phyloP scores from a whole-genome alignment of 352 stramenopile species.

The Pythium monospermum region DNA sequence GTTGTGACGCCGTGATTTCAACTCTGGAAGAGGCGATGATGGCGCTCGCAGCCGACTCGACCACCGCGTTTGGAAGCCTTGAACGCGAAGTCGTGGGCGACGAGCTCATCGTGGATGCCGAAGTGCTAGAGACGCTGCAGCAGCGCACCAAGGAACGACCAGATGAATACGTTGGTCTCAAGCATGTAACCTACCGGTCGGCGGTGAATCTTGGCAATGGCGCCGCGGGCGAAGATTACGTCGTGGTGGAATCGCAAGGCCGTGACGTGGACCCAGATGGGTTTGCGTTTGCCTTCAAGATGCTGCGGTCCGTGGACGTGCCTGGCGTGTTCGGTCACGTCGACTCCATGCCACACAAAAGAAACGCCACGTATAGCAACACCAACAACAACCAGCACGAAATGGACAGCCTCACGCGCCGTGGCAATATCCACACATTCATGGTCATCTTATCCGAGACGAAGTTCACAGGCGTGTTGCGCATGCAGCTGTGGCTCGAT shows the following conservation, averaged over 20 bases:
- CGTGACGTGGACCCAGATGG: constrained; percentile 39
- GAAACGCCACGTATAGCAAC: constrained; percentile 36
- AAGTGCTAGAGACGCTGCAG: constrained; percentile 65
- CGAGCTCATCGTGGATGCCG: constrained; percentile 55
- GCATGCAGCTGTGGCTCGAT: constrained; percentile 73
- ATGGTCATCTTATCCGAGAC: constrained; percentile 59
- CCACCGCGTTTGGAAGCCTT: constrained; percentile 41
- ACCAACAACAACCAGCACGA: too few relatives aligned
- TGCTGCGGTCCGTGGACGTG: constrained; percentile 39
- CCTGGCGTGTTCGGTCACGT: constrained; percentile 23
- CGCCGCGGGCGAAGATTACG: constrained; percentile 51
- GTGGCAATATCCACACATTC: constrained; percentile 54
- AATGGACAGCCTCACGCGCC: constrained; percentile 26
- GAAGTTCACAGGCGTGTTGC: constrained; percentile 42
- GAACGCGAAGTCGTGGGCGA: constrained; percentile 53
- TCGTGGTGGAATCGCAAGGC: constrained; percentile 54
- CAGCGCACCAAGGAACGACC: constrained; percentile 58
- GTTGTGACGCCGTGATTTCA: constrained; percentile 49
- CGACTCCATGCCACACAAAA: constrained; percentile 44
- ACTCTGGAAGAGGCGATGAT: constrained; percentile 56
- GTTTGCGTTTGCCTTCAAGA: constrained; percentile 55
- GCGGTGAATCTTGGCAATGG: constrained; percentile 34
- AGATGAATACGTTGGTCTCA: constrained; percentile 72
- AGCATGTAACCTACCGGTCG: constrained; percentile 71
- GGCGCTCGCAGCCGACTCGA: constrained; percentile 48